Evolutionary conservation across 768 basidiomycete species (phyloP), one percentile per base, ranked within the genome.

Genomic region (Termitomyces sp.): DNA sequence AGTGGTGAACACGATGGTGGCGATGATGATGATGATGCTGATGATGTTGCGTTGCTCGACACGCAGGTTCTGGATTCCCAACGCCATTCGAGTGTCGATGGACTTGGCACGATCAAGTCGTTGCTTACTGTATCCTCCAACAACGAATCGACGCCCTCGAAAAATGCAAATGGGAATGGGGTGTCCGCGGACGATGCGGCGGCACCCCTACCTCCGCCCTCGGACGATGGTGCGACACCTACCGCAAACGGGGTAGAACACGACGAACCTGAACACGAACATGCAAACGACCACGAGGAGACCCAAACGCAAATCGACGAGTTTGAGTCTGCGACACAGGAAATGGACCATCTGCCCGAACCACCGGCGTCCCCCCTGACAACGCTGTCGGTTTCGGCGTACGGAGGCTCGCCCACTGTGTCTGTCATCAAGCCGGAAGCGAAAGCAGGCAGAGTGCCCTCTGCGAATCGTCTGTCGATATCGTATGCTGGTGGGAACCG

Each of bases 401-500:
- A 77, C 59, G 82, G 79, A 56, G 84, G 83, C 43, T 73, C 73
- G 0, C 68, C 74, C 29, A 68, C 72, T n/a, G 72, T 67, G 48
- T 58, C 66, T 17, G 62, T 68, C 16, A 60, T 66, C 35, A 77
- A 77, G 57, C 60, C 64, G 21, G 73, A 75, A 38, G 3, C 62
- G 11, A 81, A 80, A 61, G 65, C 69, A 19, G 72, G 70, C 14
- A 77, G 74, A 61, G 74, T 76, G 0, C 87, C 90, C 9, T 90
- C 90, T 41, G 86, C 89, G 31, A 92, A 92, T 63, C 83, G 90
- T 17, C 73, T 99, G n/a, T 97, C 95, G 8, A 94, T 98, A 69
- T 90, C 96, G 0, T 99, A 97, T 71, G 93, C 94, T 55, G 87
- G 87, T 43, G 94, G 93, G 49, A 87, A 87, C 57, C 79, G 92